Percentiles rank a stretch among this genome's conserved stretches.
Evolutionary conservation across 139 green algal genomes (phyloP).

Genomic region (Edaphochlamys debaryana): DNA sequence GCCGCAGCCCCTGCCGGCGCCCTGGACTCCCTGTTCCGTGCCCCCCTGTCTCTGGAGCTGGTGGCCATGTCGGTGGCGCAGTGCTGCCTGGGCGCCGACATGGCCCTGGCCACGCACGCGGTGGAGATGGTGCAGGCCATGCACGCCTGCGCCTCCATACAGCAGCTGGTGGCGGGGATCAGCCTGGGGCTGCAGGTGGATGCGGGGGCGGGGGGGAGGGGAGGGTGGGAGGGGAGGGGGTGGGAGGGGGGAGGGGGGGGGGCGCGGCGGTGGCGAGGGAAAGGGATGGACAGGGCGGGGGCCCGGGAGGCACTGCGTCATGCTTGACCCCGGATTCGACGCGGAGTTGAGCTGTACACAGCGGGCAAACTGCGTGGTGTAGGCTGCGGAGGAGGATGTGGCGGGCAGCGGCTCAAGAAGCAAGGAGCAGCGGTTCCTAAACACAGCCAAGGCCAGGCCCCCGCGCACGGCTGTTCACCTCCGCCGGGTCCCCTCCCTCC

Average conservation of each 20-base stretch:
- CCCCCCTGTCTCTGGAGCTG: slow-evolving; percentile 31
- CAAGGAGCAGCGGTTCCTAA: no score
- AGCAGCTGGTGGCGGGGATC: slow-evolving; percentile 37
- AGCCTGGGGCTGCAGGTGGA: slow-evolving; percentile 30
- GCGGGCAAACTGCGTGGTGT: no score
- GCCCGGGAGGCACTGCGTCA: no score
- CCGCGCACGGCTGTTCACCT: no score
- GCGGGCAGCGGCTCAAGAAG: no score
- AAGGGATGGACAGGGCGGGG: not conserved
- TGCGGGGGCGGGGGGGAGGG: not conserved
- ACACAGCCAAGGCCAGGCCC: no score
- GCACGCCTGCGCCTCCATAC: slow-evolving; percentile 42
- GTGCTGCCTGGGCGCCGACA: slow-evolving; percentile 39
- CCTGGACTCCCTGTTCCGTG: slow-evolving; percentile 25
- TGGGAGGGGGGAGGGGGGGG: not conserved
- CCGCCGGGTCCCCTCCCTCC: no score
- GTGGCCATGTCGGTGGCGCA: slow-evolving; percentile 35
- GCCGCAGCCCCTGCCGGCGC: not conserved
- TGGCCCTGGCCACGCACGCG: slow-evolving; percentile 24
- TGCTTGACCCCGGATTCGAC: no score
- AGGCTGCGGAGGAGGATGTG: no score
- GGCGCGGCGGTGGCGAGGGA: not conserved
- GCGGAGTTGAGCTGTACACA: no score
- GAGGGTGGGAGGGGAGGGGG: not conserved
- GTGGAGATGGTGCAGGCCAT: slow-evolving; percentile 46